Evolutionary conservation across 768 basidiomycete species (phyloP).

Genomic region (Neoboletus subvelutipes): DNA sequence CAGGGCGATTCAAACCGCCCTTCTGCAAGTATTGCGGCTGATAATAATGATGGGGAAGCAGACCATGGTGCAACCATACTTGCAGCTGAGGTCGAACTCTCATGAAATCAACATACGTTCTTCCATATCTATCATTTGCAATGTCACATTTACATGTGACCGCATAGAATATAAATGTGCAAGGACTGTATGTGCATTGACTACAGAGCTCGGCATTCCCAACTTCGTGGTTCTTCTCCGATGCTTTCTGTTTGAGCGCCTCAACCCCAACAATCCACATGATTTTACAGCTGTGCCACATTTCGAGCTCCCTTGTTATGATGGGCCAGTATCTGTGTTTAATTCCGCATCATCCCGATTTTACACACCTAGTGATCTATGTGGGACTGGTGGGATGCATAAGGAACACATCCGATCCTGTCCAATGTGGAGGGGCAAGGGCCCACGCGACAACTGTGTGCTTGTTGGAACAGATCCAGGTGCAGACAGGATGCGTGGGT

Average conservation of each 20-base stretch:
- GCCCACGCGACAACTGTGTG: too few relatives aligned
- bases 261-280: slow-evolving; percentile 9
- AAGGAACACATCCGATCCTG: too few relatives aligned
- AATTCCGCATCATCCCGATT: slow-evolving; percentile 26
- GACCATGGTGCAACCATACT: neutral
- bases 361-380: too few relatives aligned
- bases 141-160: too few relatives aligned
- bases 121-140: too few relatives aligned
- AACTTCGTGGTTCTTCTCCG: neutral
- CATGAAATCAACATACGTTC: neutral
- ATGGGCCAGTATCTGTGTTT: slow-evolving; percentile 12
- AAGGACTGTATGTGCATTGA: neutral
- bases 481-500: too few relatives aligned
- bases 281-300: slow-evolving; percentile 2
- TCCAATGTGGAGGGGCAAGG: too few relatives aligned
- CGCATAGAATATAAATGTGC: neutral
- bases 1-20: too few relatives aligned
- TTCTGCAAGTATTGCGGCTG: neutral
- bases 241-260: slow-evolving; percentile 4
- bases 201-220: neutral
- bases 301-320: neutral
- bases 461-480: too few relatives aligned
- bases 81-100: neutral
- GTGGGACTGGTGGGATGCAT: too few relatives aligned
- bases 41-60: neutral